Conservation (phyloP, 202 grass and related monocot species). For the Brachypodium distachyon region DNA sequence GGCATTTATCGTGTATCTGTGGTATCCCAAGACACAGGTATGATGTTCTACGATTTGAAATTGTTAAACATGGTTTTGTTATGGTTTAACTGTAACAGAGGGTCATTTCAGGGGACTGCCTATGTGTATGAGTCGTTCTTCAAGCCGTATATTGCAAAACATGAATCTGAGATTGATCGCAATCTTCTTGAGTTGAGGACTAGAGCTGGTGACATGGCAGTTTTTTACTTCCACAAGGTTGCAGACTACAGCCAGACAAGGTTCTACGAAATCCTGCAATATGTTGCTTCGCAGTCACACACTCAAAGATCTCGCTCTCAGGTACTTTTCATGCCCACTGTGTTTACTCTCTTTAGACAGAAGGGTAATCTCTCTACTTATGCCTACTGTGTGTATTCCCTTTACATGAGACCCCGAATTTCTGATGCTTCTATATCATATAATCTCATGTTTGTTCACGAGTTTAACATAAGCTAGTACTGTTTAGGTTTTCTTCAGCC, state of each 20-base stretch:
- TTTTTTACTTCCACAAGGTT: conserved; percentile 46
- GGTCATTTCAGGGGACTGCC: conserved; percentile 58
- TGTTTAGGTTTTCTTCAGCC: neutral
- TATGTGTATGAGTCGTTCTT: conserved; percentile 89
- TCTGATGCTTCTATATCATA: neutral
- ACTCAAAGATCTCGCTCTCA: conserved; percentile 34
- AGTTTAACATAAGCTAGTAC: neutral
- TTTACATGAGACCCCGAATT: neutral
- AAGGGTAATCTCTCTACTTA: neutral
- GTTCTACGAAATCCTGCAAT: conserved; percentile 74
- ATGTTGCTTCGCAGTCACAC: conserved; percentile 57
- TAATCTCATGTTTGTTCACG: neutral
- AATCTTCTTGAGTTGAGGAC: conserved; percentile 73
- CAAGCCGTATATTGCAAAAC: conserved; percentile 67
- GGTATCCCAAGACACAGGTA: conserved; percentile 88
- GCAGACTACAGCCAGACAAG: conserved; percentile 67
- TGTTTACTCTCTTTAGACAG: no score
- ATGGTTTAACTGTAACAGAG: conserved; percentile 11
- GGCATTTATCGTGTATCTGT: conserved; percentile 83
- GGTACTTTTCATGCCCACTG: conserved; percentile 22
- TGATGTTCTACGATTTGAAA: neutral
- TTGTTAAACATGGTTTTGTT: neutral
- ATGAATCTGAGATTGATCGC: conserved; percentile 82
- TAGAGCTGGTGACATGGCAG: conserved; percentile 45
- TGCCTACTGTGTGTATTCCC: neutral